Evolutionary conservation across 345 rosid genomes (phyloP).

Genomic region (Mercurialis annua): DNA sequence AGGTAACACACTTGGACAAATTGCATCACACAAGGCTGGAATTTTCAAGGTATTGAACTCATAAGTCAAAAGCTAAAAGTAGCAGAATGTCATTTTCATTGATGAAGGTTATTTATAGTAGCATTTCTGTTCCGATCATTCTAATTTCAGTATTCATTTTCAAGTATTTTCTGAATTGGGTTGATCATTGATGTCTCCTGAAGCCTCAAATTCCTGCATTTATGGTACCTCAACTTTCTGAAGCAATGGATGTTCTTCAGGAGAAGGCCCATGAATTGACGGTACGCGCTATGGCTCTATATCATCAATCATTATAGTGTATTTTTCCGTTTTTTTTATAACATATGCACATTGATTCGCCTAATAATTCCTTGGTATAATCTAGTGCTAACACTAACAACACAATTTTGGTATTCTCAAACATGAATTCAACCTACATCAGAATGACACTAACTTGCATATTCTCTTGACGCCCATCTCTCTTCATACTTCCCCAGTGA

Average conservation of each 20-base stretch:
- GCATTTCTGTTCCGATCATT: slow-evolving; percentile 25
- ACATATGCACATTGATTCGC: too few relatives aligned
- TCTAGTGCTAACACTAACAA: background rate
- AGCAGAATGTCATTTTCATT: slow-evolving; percentile 18
- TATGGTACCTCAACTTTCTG: slow-evolving; percentile 68
- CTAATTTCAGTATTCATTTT: slow-evolving; percentile 34
- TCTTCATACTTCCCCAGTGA: slow-evolving; percentile 61
- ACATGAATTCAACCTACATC: background rate
- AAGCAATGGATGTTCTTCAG: slow-evolving; percentile 77
- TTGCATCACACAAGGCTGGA: slow-evolving; percentile 89
- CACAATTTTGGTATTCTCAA: background rate
- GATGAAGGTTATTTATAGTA: slow-evolving; percentile 14
- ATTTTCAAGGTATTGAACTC: slow-evolving; percentile 72
- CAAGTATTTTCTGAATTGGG: slow-evolving; percentile 45
- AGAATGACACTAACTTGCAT: slow-evolving; percentile 20
- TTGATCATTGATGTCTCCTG: slow-evolving; percentile 51
- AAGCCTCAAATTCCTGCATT: slow-evolving; percentile 89
- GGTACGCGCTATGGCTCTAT: slow-evolving; percentile 35
- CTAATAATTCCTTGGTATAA: background rate
- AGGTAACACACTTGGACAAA: slow-evolving; percentile 71
- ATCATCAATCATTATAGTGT: background rate
- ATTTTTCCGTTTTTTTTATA: too few relatives aligned
- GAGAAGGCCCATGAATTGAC: slow-evolving; percentile 45
- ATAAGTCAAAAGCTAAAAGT: slow-evolving; percentile 13
- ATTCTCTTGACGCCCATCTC: slow-evolving; percentile 62